Base-by-base conservation (phyloP, 2,329 filamentous ascomycete species). In the Talaromyces sp. region DNA sequence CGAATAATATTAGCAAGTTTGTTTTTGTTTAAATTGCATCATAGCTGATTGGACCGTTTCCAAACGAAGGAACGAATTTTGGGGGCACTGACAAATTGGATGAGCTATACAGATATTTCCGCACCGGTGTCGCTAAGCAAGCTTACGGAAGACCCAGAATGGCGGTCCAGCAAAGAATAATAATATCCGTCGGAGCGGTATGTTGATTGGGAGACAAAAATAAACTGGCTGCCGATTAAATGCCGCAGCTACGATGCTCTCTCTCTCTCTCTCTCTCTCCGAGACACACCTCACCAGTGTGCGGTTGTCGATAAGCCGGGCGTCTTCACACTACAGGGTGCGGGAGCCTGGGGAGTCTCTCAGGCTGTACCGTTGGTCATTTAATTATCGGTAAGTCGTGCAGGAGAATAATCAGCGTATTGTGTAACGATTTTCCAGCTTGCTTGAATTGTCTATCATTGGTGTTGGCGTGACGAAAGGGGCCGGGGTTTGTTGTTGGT, bases 1-100 rank as follows among this genome's bases (percentile, higher is more conserved):
- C 38, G 55, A 50, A 32, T 48, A 48, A 50, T 50, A 61, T 58
- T 41, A 61, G 59, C 27, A 61, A 46, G 27, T 3, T 38, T 12
- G 8, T 12, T 46, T 46, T 46, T 46, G 21, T 24, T 24, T 24
- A 24, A 8, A 24, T 24, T 24, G 19, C 21, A 24, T 46, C 43
- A 46, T 21, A 9, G 43, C 8, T 46, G 43, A 24, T 46, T 46
- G 43, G 43, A 4, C 10, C 24, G 43, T 46, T 46, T 24, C 9
- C 43, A 46, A 9, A 46, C 43, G 43, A 46, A 46, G 43, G 21
- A 24, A 10, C 43, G 43, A 11, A 24, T 19, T 46, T 46, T 19
- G 43, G 43, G 43, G 43, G n/a, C 43, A 46, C 43, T 46, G 43
- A 46, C 43, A 46, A 46, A 46, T 46, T 46, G 43, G 43, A 46